These are phyloP conservation scores for Scolecobasidium constrictum DNA, from an alignment of 2,329 filamentous ascomycete species.

Conservation along the genomic window DNA sequence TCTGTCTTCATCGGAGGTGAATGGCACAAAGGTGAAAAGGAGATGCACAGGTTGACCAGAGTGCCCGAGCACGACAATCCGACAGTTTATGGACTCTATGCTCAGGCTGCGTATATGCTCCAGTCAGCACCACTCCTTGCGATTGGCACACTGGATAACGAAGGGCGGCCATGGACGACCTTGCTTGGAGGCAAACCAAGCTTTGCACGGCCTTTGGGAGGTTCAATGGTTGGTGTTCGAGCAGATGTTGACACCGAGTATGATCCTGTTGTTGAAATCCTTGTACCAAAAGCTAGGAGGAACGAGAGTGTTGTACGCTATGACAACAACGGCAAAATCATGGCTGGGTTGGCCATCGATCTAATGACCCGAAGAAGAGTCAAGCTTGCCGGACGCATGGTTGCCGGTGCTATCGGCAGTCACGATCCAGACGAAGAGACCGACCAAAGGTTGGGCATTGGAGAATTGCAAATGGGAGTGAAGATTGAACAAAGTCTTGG, in stretches of 20 bases:
- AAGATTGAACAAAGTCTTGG: slow-evolving; percentile 62
- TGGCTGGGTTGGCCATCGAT: slow-evolving; percentile 53
- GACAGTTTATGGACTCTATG: slow-evolving; percentile 51
- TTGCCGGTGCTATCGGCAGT: slow-evolving; percentile 47
- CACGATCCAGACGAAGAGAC: slow-evolving; percentile 19
- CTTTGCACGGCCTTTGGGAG: slow-evolving; percentile 53
- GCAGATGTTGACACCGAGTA: slow-evolving; percentile 47
- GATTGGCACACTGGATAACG: slow-evolving; percentile 57
- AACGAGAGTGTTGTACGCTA: slow-evolving; percentile 25
- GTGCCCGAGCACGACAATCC: slow-evolving; percentile 54
- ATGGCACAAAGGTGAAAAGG: slow-evolving; percentile 57
- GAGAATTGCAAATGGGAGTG: slow-evolving; percentile 49
- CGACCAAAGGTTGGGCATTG: slow-evolving; percentile 10
- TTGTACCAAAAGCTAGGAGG: slow-evolving; percentile 35
- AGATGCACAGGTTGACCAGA: slow-evolving; percentile 52
- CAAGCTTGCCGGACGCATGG: slow-evolving; percentile 61
- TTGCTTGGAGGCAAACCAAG: slow-evolving; percentile 65
- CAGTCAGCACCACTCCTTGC: slow-evolving; percentile 56
- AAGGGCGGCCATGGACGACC: slow-evolving; percentile 62
- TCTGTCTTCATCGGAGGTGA: slow-evolving; percentile 32
- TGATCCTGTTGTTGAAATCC: slow-evolving; percentile 59
- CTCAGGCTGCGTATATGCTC: slow-evolving; percentile 50
- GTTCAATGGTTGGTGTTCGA: slow-evolving; percentile 52
- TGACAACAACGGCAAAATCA: slow-evolving; percentile 36
- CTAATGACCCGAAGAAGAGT: slow-evolving; percentile 58